These are phyloP conservation scores for Microdochium trichocladiopsis DNA, from an alignment of 2,329 filamentous ascomycete genomes.

Conservation along the genomic window DNA sequence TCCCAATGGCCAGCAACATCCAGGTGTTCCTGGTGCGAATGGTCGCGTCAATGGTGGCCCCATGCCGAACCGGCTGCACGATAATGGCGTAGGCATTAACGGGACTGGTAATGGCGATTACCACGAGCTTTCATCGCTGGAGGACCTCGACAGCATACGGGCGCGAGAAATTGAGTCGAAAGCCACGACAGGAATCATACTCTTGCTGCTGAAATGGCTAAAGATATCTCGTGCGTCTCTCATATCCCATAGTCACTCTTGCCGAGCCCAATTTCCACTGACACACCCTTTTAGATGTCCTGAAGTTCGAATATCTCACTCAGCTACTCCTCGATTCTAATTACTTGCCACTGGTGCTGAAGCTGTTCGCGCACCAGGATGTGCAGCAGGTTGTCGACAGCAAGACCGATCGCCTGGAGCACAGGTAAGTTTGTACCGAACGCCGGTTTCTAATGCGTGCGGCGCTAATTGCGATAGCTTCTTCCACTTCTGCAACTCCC, in stretches of 20 bases:
- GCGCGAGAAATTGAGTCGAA: slow-evolving; percentile 84
- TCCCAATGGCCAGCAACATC: slow-evolving; percentile 39
- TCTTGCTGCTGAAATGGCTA: slow-evolving; percentile 93
- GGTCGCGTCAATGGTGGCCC: slow-evolving; percentile 32
- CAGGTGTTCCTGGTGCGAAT: slow-evolving; percentile 30
- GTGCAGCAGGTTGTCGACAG: slow-evolving; percentile 85
- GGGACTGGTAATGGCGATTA: slow-evolving; percentile 25
- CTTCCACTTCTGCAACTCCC: slow-evolving; percentile 76
- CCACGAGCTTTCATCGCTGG: slow-evolving; percentile 44
- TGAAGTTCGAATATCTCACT: slow-evolving; percentile 94
- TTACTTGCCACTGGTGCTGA: slow-evolving; percentile 85
- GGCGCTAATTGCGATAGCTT: slow-evolving; percentile 50
- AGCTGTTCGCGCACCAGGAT: slow-evolving; percentile 91
- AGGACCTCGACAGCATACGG: slow-evolving; percentile 76
- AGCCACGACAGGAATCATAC: slow-evolving; percentile 80
- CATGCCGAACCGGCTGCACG: slow-evolving; percentile 19
- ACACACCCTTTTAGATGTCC: slow-evolving; percentile 54
- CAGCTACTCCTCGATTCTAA: slow-evolving; percentile 92
- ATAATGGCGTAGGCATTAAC: slow-evolving; percentile 20
- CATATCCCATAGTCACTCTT: neutral
- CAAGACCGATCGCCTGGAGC: slow-evolving; percentile 72
- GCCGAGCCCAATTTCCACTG: slow-evolving; percentile 4
- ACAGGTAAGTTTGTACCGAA: slow-evolving; percentile 67
- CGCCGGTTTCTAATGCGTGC: too few relatives aligned
- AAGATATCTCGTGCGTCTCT: slow-evolving; percentile 77